Conservation (phyloP, 306 rosid species). For the Malus asiatica region DNA sequence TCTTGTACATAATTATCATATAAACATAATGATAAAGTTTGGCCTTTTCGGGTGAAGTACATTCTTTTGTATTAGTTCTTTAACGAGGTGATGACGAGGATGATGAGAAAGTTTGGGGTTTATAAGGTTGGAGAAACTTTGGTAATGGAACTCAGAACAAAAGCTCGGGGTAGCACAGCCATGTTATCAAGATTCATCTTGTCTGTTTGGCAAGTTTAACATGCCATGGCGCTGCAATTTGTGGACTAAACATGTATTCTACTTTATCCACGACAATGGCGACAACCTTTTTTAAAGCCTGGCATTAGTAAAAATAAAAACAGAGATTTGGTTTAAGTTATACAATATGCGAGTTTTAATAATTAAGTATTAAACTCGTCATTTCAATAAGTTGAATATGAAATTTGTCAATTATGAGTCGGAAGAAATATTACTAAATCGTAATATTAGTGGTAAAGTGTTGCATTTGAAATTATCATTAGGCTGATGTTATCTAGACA, state of each 20-base stretch:
- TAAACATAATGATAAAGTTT: neutral
- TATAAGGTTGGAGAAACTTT: neutral
- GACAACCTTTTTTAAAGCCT: neutral
- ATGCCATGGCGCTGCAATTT: neutral
- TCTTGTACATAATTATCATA: neutral
- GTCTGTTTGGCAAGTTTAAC: neutral
- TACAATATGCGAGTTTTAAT: too few relatives aligned
- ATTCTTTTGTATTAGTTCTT: neutral
- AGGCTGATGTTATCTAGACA: too few relatives aligned
- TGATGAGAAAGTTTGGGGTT: neutral
- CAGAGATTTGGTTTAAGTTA: neutral
- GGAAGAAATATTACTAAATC: too few relatives aligned
- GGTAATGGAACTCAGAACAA: neutral
- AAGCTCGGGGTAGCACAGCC: neutral
- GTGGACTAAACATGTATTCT: neutral
- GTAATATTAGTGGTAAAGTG: too few relatives aligned
- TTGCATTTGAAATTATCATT: too few relatives aligned
- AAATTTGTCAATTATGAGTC: too few relatives aligned
- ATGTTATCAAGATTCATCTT: conserved; percentile 5
- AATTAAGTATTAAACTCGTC: too few relatives aligned
- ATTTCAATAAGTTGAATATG: too few relatives aligned
- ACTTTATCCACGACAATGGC: neutral
- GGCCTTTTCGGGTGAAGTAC: neutral
- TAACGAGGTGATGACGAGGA: neutral
- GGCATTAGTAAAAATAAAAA: neutral